phyloP scores from a whole-genome alignment of 257 asterid species.

The Petunia secreta region DNA sequence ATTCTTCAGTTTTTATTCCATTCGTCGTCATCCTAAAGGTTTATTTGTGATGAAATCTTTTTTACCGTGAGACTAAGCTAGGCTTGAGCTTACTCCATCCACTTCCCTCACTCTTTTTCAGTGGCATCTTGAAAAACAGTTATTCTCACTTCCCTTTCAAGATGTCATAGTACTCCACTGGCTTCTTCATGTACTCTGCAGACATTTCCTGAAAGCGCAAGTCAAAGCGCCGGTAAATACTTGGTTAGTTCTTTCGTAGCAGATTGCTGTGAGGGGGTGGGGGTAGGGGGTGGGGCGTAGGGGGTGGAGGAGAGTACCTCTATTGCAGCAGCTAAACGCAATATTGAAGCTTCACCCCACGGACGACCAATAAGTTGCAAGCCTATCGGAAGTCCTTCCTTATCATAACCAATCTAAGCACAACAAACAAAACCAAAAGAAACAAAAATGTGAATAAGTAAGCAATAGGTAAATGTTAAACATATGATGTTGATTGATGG shows the following conservation, averaged over 20 bases:
- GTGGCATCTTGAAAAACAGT: background rate
- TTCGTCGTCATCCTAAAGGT: background rate
- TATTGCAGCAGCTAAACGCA: constrained; percentile 82
- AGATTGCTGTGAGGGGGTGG: background rate
- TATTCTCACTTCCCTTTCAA: constrained; percentile 56
- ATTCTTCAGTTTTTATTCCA: background rate
- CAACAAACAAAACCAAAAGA: background rate
- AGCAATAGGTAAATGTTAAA: background rate
- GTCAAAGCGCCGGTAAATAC: background rate
- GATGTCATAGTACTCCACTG: constrained; percentile 70
- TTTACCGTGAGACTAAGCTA: background rate
- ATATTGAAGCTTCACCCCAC: constrained; percentile 89
- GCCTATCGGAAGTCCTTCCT: constrained; percentile 95
- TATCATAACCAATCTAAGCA: constrained; percentile 84
- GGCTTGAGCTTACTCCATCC: background rate
- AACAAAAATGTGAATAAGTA: background rate
- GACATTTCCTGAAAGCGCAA: constrained; percentile 62
- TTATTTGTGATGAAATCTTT: background rate
- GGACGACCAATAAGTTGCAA: constrained; percentile 96
- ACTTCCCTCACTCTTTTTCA: background rate
- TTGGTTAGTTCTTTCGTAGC: background rate
- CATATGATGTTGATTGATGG: background rate
- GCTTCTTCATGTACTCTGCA: constrained; percentile 65
- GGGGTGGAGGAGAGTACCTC: constrained; percentile 57
- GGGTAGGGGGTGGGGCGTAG: too few species aligned